Conservation (phyloP, 73 alveolate species). For the Symbiodinium pilosum region DNA sequence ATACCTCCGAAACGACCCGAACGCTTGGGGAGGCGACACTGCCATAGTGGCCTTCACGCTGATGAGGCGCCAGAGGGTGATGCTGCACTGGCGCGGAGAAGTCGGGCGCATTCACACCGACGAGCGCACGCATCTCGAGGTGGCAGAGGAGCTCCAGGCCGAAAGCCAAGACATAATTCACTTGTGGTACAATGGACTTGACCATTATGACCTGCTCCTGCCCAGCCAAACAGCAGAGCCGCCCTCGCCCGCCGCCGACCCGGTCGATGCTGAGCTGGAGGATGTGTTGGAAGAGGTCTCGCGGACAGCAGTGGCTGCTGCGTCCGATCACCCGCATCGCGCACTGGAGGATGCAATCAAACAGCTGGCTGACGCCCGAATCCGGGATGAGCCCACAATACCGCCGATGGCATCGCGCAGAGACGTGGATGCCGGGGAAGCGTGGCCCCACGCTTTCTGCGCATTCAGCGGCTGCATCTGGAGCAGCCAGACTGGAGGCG, state of each 20-base stretch:
- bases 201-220: constrained; percentile 51
- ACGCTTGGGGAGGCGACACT: constrained; percentile 31
- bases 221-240: too few species aligned
- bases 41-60: neutral
- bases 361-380: neutral
- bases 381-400: constrained; percentile 56
- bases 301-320: neutral
- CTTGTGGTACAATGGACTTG: constrained; percentile 5
- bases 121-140: neutral
- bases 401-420: neutral
- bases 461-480: constrained; percentile 35
- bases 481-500: neutral
- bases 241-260: too few species aligned
- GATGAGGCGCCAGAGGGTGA: neutral
- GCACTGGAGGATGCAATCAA: neutral
- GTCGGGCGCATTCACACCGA: neutral
- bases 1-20: neutral
- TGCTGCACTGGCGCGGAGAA: neutral
- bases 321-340: neutral
- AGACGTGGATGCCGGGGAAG: constrained; percentile 3
- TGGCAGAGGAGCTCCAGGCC: neutral
- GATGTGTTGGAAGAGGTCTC: neutral
- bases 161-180: neutral
- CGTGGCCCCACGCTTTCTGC: constrained; percentile 46
- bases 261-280: too few species aligned